Percentiles rank a stretch among this genome's conserved stretches.
phyloP scores from a whole-genome alignment of 352 stramenopile genomes.

The Paralagenidium karlingii region DNA sequence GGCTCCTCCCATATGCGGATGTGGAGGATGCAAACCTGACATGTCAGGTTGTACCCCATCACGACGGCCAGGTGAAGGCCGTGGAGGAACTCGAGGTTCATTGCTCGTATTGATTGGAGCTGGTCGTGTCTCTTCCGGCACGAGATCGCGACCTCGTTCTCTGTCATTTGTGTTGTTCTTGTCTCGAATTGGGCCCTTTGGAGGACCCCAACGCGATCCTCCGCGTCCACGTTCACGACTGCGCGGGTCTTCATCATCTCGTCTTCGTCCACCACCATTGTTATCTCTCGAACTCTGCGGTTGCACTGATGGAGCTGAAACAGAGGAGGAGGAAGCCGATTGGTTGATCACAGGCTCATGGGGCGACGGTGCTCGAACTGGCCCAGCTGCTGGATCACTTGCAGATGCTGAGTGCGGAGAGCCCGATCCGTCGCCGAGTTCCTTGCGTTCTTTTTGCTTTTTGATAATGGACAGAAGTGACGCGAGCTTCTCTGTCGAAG shows the following conservation, averaged over 20 bases:
- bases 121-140: too few species aligned
- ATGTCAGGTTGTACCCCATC: too few species aligned
- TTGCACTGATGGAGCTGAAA: too few species aligned
- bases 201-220: constrained; percentile 54
- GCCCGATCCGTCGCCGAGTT: background rate
- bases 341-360: background rate
- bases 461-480: constrained; percentile 77
- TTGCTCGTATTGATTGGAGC: too few species aligned
- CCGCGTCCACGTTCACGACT: constrained; percentile 3
- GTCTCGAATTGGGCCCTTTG: too few species aligned
- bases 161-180: too few species aligned
- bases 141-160: too few species aligned
- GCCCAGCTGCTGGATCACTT: background rate
- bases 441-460: constrained; percentile 50
- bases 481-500: constrained; percentile 42
- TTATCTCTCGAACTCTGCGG: too few species aligned
- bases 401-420: constrained; percentile 2
- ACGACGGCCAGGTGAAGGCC: too few species aligned
- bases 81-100: too few species aligned
- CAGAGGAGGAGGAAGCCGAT: constrained; percentile 2
- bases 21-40: too few species aligned
- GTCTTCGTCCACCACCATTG: background rate
- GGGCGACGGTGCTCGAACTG: background rate
- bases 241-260: constrained; percentile 1
- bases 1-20: too few species aligned